Base-by-base conservation (phyloP, 2,329 filamentous ascomycete species). In the Pseudogymnoascus sp. region DNA sequence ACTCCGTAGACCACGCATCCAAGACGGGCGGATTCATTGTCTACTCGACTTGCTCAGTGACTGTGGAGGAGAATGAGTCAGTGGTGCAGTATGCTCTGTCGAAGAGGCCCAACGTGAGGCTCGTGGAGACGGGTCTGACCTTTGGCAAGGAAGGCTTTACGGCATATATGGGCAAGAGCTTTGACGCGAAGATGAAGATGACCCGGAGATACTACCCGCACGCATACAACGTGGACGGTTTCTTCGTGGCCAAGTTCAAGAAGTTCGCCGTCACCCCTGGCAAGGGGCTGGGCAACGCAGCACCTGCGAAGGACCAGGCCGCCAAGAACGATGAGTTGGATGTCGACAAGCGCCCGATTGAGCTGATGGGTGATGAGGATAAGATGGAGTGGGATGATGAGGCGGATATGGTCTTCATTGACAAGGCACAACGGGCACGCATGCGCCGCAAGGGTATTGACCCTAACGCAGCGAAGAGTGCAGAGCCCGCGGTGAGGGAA, bases 231-330 rank as follows among this genome's bases (percentile, higher is more conserved):
- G 91, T 99, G 35, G 94, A 97, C 73, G 94, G 94, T 66, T 99
- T 99, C 85, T 99, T 91, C 73, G 94, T 99, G 64, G 90, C 91
- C 70, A 99, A 99, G 76, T 89, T 99, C 77, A 92, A 96, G 76
- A 99, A 99, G 82, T 84, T 84, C 14, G 93, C 85, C 0, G 88
- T 90, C 2, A 90, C 89, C 39, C 87, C 89, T 1, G 76, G 80
- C 61, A 84, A 18, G 67, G 57, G 57, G 2, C 57, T 58, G 14
- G 57, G 57, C 4, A 69, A 62, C 66, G 68, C 68, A 2, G 67
- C 65, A 33, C 69, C 65, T 36, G 66, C 66, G 8, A 67, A 62
- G 36, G 64, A 65, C 12, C 69, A 67, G n/a, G 66, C 66, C 9
- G 64, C 63, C 58, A 73, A 79, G 36, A 71, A 76, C 37, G 76